Conservation (phyloP, 1,139 yeast genomes). For the Yarrowia galli region DNA sequence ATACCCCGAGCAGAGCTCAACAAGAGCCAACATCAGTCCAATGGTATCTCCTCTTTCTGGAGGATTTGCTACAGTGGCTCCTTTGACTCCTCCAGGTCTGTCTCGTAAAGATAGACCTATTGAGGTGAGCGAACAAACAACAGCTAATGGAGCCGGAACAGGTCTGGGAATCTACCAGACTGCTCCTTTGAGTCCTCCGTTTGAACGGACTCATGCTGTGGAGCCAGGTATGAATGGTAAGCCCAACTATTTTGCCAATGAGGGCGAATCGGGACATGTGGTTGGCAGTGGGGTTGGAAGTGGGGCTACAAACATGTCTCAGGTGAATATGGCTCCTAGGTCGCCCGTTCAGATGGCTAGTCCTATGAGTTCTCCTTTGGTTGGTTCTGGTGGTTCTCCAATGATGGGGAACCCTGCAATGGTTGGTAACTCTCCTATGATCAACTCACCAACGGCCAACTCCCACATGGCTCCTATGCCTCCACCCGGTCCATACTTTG, state of each 20-base stretch:
- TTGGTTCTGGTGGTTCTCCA: no score
- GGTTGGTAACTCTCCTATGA: no score
- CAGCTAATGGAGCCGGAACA: no score
- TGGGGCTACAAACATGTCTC: no score
- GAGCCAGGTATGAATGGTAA: neutral
- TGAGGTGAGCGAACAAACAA: neutral
- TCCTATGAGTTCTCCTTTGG: no score
- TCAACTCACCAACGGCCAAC: no score
- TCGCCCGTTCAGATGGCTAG: no score
- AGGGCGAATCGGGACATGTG: no score
- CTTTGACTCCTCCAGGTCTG: conserved; percentile 21
- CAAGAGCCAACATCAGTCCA: neutral
- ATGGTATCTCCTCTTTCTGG: conserved; percentile 1
- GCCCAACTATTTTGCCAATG: conserved; percentile 16
- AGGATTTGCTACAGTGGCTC: conserved; percentile 13
- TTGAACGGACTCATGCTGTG: conserved; percentile 2
- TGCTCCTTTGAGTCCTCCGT: conserved; percentile 5
- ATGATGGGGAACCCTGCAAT: no score
- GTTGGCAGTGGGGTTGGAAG: no score
- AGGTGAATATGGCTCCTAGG: neutral
- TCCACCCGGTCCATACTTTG: conserved; percentile 13
- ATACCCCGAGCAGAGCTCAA: no score
- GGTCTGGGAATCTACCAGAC: neutral
- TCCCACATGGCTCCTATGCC: neutral
- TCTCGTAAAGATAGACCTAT: neutral